Evolutionary conservation across 1,284 basidiomycete species (phyloP), one percentile per base, ranked within the genome.

Genomic region (Ceratobasidium papillatum): DNA sequence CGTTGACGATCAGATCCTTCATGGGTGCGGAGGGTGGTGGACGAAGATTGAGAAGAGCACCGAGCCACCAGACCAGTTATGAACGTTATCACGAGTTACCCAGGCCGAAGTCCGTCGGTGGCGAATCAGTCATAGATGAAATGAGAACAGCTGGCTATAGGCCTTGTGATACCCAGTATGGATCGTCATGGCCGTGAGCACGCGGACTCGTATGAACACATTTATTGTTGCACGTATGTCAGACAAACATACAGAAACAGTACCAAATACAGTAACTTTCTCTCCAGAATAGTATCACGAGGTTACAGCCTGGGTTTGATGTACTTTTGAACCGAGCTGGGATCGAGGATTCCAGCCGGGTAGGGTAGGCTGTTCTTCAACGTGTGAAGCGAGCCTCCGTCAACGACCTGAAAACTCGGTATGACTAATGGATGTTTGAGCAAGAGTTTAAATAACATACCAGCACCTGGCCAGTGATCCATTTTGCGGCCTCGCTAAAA

Each of bases 401-500:
- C 91, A 19, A 93, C 88, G 30, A 56, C 74, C 76, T 77, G 30
- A 45, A 38, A 47, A 47, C 27, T 32, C n/a, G n/a, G n/a, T n/a
- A 25, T 34, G n/a, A 38, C 17, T 38, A 30, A 14, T 56, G n/a
- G 43, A n/a, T 22, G 11, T 5, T 3, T 73, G 58, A 3, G 17
- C 34, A 64, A 61, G 36, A 45, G 32, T 12, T 41, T 14, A 27
- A 32, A 58, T 25, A 34, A 75, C 77, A 54, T 45, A 85, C 84
- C 54, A 94, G 78, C 38, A 90, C 81, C 78, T 92, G 89, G 0
- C 94, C 95, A 0, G 92, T 92, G 74, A 97, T 88, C 82, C 88
- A 96, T 19, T 85, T 86, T 1, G 94, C 95, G 0, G 95, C 95
- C 59, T 91, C 89, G 77, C 94, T 95, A 84, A 98, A 96, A 52